Conservation (phyloP, 1,139 yeast species). For the Protomyces arabidopsidicola region DNA sequence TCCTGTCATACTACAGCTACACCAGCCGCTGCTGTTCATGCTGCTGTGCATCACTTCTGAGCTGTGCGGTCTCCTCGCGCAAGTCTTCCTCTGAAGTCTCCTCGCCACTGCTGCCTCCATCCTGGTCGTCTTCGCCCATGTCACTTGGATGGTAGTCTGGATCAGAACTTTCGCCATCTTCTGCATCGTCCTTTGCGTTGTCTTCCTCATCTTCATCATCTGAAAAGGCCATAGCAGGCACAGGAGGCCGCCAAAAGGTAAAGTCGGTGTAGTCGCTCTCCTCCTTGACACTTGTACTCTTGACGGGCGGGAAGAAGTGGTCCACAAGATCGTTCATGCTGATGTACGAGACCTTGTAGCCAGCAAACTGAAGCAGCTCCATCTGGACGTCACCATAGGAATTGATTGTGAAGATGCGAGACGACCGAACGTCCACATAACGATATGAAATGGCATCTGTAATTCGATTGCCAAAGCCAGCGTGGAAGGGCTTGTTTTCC, state of each 20-base stretch:
- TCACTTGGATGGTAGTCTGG: constrained; percentile 22
- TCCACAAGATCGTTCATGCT: constrained; percentile 92
- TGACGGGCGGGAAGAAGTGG: constrained; percentile 85
- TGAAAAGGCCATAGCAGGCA: constrained; percentile 58
- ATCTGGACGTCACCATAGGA: constrained; percentile 96
- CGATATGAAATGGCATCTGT: constrained; percentile 96
- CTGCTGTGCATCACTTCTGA: not conserved
- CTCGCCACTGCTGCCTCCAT: constrained; percentile 33
- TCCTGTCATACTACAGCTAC: no score
- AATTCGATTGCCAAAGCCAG: constrained; percentile 95
- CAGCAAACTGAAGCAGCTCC: constrained; percentile 92
- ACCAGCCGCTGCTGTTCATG: not conserved
- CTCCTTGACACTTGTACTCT: constrained; percentile 33
- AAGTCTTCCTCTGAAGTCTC: constrained; percentile 33
- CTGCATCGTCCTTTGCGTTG: constrained; percentile 28
- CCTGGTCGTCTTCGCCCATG: constrained; percentile 30
- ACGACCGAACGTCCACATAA: constrained; percentile 89
- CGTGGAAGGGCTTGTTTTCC: constrained; percentile 73
- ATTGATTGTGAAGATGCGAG: constrained; percentile 90
- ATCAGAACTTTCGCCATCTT: constrained; percentile 21
- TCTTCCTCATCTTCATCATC: constrained; percentile 41
- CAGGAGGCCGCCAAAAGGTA: constrained; percentile 85
- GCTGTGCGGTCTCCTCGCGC: constrained; percentile 28
- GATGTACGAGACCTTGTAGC: constrained; percentile 81
- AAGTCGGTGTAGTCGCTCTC: constrained; percentile 78